Evolutionary conservation across 352 stramenopile genomes (phyloP), one percentile per base, ranked within the genome.

Genomic region (Globisporangium echinulatum): DNA sequence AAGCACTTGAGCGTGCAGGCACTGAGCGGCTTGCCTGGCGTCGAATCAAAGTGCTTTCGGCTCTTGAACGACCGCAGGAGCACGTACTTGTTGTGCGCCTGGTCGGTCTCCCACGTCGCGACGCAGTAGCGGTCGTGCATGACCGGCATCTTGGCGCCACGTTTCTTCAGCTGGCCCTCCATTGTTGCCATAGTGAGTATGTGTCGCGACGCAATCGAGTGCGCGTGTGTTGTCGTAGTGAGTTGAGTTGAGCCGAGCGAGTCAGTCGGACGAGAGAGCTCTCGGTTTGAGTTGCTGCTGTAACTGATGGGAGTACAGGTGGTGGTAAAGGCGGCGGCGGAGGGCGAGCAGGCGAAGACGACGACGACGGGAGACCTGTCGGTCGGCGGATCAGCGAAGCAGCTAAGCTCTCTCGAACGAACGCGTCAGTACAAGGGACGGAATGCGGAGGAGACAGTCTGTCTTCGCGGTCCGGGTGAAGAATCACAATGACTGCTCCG

Each of bases 81-180:
- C n/a, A 90, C 71, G 58, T 68, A 82, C 61, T 78, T 79, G 58
- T 64, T 66, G 19, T 74, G 71, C 19, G 68, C 64, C 17, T 61
- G 61, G 64, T 85, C 72, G 44, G 84, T 37, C 51, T 87, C 79
- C 69, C 69, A 85, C 69, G 77, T 82, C n/a, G 80, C 79, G 52
- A 92, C 80, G 59, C 82, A 92, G 66, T 94, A 94, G 44, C 82
- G 79, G 58, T 89, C 77, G 59, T 81, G 82, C 85, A 94, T 94
- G 17, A 91, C 72, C 1, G 79, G 77, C 75, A 91, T 72, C 15
- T 79, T 87, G 15, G 65, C 68, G 55, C 68, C 72, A 49, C 85
- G 79, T 57, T 91, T 90, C 71, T 90, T 91, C 11, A 94, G 68
- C 44, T 66, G 52, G 11, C 85, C 82, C 54, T 94, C 81, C 75